Conservation (phyloP, 2,329 filamentous ascomycete species). For the Ophiostoma himal-ulmi region DNA sequence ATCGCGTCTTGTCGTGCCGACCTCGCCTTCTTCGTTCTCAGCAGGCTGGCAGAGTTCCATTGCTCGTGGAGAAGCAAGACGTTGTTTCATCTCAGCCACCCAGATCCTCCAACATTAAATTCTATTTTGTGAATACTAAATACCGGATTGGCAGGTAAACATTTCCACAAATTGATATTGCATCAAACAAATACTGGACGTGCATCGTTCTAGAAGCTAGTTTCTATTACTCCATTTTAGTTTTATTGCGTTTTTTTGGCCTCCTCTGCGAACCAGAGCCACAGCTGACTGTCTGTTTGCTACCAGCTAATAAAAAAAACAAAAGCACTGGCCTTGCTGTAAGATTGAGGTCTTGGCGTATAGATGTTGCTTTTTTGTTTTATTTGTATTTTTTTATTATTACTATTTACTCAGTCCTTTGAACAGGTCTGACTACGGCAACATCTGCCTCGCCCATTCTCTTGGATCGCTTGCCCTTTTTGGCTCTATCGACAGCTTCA, state of each 20-base stretch:
- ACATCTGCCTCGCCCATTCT: not conserved
- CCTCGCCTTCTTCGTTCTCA: too few species aligned
- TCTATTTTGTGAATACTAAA: too few species aligned
- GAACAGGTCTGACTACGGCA: not conserved
- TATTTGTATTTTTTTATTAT: not conserved
- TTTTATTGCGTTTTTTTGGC: conserved; percentile 2
- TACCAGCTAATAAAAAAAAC: not conserved
- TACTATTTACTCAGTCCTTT: not conserved
- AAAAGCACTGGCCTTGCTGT: not conserved
- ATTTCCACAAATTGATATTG: not conserved
- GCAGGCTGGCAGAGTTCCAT: not conserved
- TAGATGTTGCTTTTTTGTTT: not conserved
- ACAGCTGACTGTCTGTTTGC: not conserved
- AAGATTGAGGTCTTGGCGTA: not conserved
- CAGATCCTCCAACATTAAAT: not conserved
- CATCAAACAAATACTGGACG: not conserved
- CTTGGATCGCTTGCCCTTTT: too few species aligned
- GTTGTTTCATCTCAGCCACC: not conserved
- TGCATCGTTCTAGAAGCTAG: conserved; percentile 9
- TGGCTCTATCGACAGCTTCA: too few species aligned
- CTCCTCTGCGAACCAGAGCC: not conserved
- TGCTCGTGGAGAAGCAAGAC: not conserved
- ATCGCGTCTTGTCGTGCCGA: too few species aligned
- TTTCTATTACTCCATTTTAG: conserved; percentile 11
- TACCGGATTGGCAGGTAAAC: not conserved